Base-by-base conservation (phyloP, 192 early-diverging fungal species). In the Mortierella claussenii region DNA sequence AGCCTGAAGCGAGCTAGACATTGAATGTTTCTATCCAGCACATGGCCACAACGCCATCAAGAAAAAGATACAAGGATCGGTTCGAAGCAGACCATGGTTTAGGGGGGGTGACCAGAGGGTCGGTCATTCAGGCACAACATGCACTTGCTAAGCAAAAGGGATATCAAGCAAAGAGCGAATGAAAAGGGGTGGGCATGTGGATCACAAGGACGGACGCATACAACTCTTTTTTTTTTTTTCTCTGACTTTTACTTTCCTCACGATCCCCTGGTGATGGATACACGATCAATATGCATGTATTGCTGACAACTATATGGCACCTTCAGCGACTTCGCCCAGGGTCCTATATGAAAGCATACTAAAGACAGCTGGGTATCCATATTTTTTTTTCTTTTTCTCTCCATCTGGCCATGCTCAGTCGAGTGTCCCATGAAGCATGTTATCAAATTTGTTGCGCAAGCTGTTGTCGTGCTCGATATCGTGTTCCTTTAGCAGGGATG, bases 391-490 rank as follows among this genome's bases (percentile, higher is more conserved):
- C n/a, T n/a, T n/a, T n/a, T n/a, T n/a, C n/a, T n/a, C n/a, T n/a
- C n/a, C n/a, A n/a, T n/a, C n/a, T n/a, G n/a, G n/a, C n/a, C n/a
- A n/a, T n/a, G n/a, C n/a, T n/a, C n/a, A n/a, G n/a, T n/a, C n/a
- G 30, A 75, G 32, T 17, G 63, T 66, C 17, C 63, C 71, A 24
- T 40, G 20, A 4, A 76, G 5, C 73, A 76, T 76, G 40, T 67
- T 76, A 28, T 76, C 73, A 51, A 76, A 76, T 23, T 76, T 76
- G 47, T 76, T 76, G 18, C 45, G 26, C 37, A 67, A 65, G 46
- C 73, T 76, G 27, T 76, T 57, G 6, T 65, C 73, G 23, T 56
- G 56, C 7, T 58, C 23, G 15, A 76, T 56, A 21, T 31, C 58
- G 4, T 76, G 62, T 31, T 76, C 58, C 23, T 67, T 42, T 30